Base-by-base conservation (phyloP, 805 yeast genomes). In the Kuraishia ogatae region DNA sequence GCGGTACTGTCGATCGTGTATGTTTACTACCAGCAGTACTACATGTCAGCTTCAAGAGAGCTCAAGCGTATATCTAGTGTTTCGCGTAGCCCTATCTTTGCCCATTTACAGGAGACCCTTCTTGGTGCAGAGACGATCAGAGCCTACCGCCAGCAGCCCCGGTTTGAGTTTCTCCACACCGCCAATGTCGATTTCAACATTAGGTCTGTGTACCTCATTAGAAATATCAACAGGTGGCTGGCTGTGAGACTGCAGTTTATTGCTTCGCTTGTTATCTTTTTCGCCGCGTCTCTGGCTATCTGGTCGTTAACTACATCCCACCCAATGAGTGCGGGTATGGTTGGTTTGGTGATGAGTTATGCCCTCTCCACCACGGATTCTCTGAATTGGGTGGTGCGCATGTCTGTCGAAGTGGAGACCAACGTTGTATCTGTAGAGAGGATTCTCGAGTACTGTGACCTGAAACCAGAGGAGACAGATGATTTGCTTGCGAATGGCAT, bases 391-490 rank as follows among this genome's bases (percentile, higher is more conserved):
- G 76, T 84, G 55, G 87, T 85, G 7, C 73, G 87, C 62, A 73
- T 76, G 66, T 72, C 84, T 4, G 88, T 84, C 26, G 85, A 82
- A 60, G 79, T 83, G 50, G 89, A 85, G 64, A 74, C 84, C 6
- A 82, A 78, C 61, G 74, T 82, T 55, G 87, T 85, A 46, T 88
- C 96, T 20, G 97, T 96, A 50, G 99, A 93, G 74, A 84, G 99
- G 72, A 84, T 93, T 54, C 77, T 89, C 70, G 99, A 93, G 69
- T 93, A 92, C 69, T 81, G 96, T 43, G 69, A 73, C n/a, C 74
- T 94, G 58, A 71, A 75, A 39, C 78, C 91, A 21, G 99, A 93
- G 72, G 97, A 94, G 5, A 35, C 43, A 3, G 86, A 93, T 1
- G 73, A 87, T 53, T 11, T 35, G 43, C 43, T 35, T 15, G 84